These are phyloP conservation scores for Neophaeococcomyces aloes DNA, from an alignment of 2,329 filamentous ascomycete species.

Conservation along the genomic window DNA sequence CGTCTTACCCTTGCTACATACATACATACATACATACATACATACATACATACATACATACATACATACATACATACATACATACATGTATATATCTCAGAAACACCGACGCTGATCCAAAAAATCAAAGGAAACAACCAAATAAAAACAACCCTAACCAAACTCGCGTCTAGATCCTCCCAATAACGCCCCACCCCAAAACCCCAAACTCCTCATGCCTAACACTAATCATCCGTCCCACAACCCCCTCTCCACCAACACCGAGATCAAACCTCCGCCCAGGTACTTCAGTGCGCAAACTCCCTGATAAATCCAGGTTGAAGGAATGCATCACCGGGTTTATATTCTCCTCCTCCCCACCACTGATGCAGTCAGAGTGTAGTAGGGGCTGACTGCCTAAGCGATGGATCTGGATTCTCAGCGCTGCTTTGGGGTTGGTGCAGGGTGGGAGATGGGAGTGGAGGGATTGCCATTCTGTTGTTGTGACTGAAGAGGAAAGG, in stretches of 20 bases:
- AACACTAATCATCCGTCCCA: conserved; percentile 19
- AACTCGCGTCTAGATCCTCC: no score
- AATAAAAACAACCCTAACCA: no score
- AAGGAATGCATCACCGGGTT: conserved; percentile 20
- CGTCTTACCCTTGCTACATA: no score
- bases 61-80: no score
- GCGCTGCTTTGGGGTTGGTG: not conserved
- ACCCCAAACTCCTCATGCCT: conserved; percentile 11
- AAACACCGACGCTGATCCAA: no score
- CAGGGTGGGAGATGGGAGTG: not conserved
- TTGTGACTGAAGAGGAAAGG: not conserved
- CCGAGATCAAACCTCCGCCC: conserved; percentile 15
- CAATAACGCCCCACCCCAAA: conserved; percentile 19
- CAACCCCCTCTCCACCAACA: conserved; percentile 19
- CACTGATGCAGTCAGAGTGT: no score
- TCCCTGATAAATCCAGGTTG: conserved; percentile 7
- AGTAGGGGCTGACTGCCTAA: conserved; percentile 7
- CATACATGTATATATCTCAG: no score
- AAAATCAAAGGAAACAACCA: no score
- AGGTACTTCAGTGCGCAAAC: not conserved
- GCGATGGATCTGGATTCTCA: conserved; percentile 9
- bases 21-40: no score
- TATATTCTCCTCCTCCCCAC: not conserved
- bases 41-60: no score
- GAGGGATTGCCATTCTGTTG: not conserved